Evolutionary conservation across 495 filamentous ascomycete species (phyloP), one percentile per base, ranked within the genome.

Genomic region (Penicillium salamii): DNA sequence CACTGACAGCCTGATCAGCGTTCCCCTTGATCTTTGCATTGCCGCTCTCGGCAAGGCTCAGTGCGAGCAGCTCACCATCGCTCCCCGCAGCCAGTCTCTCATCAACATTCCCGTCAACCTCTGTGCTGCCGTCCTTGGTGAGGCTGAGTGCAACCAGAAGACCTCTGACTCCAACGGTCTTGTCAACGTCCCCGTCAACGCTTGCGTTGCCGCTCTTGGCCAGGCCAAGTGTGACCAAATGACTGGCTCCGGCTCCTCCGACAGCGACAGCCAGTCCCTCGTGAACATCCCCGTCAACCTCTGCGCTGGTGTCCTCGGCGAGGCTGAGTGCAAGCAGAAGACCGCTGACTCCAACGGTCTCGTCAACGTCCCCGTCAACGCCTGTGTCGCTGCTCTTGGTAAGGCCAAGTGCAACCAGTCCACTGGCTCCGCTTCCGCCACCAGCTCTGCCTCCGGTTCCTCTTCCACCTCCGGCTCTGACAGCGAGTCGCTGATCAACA

Each of bases 321-420:
- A 65, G 43, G 53, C 42, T 37, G 54, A 57, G n/a, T 63, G 60
- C 52, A 20, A 60, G 49, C 42, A 58, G 20, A 15, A 14, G 4
- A 18, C 34, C 19, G 11, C 9, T 28, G 4, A 9, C 24, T 26
- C 50, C 14, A 13, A 24, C 23, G 26, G 37, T 39, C 46, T 62
- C 36, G 56, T 65, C 46, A 57, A 59, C 44, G 57, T 65, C 32
- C 62, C 62, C 26, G 40, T 65, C 51, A 65, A 65, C 52, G 26
- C 62, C 42, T 65, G 62, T 40, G 53, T 60, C 44, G 55, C 62
- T 40, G 62, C 62, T 18, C 56, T 65, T 17, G 62, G 62, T 13
- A 59, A 65, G 43, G 61, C 55, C 53, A 62, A 65, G 54, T 67
- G 63, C 49, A 49, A 67, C 33, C 63, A 67, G 42, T 55, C 35